phyloP scores from a whole-genome alignment of 805 yeast genomes.

The Nakazawaea pomicola region DNA sequence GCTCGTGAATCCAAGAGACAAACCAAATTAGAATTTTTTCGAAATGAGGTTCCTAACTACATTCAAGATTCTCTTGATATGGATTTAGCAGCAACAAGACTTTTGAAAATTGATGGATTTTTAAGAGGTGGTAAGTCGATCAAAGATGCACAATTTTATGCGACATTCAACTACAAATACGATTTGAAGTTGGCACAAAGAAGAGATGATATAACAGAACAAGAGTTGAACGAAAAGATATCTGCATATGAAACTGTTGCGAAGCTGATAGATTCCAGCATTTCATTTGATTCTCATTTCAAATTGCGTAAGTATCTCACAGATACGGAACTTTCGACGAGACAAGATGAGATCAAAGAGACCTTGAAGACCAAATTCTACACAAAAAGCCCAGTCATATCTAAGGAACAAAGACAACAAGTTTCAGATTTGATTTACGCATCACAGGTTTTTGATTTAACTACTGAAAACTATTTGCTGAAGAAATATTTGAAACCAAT shows the following conservation, averaged over 20 bases:
- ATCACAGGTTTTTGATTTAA: slow-evolving; percentile 32
- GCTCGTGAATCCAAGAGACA: slow-evolving; percentile 37
- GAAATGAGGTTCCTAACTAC: slow-evolving; percentile 24
- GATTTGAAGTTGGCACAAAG: slow-evolving; percentile 36
- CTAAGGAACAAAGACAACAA: slow-evolving; percentile 32
- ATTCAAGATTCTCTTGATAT: slow-evolving; percentile 21
- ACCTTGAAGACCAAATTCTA: slow-evolving; percentile 16
- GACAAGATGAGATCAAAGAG: slow-evolving; percentile 18
- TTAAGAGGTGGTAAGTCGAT: slow-evolving; percentile 53
- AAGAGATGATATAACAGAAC: slow-evolving; percentile 30
- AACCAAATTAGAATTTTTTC: slow-evolving; percentile 24
- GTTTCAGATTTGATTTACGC: slow-evolving; percentile 38
- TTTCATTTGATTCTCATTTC: slow-evolving; percentile 42
- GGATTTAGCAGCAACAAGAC: slow-evolving; percentile 43
- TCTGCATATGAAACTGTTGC: slow-evolving; percentile 34
- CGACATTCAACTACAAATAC: slow-evolving; percentile 46
- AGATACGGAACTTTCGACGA: slow-evolving; percentile 25
- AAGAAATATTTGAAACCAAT: slow-evolving; percentile 51
- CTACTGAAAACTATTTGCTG: slow-evolving; percentile 34
- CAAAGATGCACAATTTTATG: slow-evolving; percentile 53
- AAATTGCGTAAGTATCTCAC: slow-evolving; percentile 35
- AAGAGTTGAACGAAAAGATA: slow-evolving; percentile 20
- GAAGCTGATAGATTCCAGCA: slow-evolving; percentile 34
- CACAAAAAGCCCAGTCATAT: slow-evolving; percentile 21
- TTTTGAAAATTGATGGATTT: slow-evolving; percentile 47